Evolutionary conservation across 1,284 basidiomycete species (phyloP).

Genomic region (Ganoderma lingzhi): DNA sequence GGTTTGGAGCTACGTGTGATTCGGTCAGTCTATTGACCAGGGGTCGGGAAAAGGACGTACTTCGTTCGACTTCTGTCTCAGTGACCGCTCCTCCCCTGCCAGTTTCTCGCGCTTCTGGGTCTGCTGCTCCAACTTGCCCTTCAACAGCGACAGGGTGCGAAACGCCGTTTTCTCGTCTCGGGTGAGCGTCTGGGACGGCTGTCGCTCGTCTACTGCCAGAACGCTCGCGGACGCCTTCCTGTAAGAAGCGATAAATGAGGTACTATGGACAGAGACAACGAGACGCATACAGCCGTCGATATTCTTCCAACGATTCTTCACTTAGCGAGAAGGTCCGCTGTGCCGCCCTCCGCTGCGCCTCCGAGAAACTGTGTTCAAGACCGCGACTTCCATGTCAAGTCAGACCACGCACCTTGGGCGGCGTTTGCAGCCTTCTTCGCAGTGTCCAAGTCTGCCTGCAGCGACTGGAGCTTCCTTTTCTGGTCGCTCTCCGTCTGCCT

Average conservation of each 20-base stretch:
- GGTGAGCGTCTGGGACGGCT: conserved; percentile 82
- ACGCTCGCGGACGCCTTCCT: conserved; percentile 84
- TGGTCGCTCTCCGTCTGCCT: conserved; percentile 75
- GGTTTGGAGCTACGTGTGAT: conserved; percentile 61
- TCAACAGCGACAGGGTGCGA: conserved; percentile 73
- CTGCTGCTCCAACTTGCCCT: conserved; percentile 74
- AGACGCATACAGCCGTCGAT: conserved; percentile 78
- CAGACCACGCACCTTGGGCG: conserved; percentile 67
- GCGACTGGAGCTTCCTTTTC: conserved; percentile 61
- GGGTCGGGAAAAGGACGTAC: conserved; percentile 68
- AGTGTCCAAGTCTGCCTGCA: conserved; percentile 72
- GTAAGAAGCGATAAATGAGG: conserved; percentile 8
- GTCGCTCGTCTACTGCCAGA: conserved; percentile 87
- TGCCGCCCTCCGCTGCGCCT: conserved; percentile 79
- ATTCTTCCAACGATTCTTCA: conserved; percentile 88
- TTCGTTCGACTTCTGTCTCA: conserved; percentile 67
- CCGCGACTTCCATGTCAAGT: not conserved
- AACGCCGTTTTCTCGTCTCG: conserved; percentile 83
- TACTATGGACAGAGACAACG: not conserved
- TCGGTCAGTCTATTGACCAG: not conserved
- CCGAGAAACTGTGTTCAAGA: conserved; percentile 45
- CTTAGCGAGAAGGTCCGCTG: conserved; percentile 82
- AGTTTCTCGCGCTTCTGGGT: conserved; percentile 70
- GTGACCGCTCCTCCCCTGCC: conserved; percentile 62
- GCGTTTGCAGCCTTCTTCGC: conserved; percentile 78